phyloP scores from a whole-genome alignment of 106 monocot species.

The Dendrobium huoshanense region DNA sequence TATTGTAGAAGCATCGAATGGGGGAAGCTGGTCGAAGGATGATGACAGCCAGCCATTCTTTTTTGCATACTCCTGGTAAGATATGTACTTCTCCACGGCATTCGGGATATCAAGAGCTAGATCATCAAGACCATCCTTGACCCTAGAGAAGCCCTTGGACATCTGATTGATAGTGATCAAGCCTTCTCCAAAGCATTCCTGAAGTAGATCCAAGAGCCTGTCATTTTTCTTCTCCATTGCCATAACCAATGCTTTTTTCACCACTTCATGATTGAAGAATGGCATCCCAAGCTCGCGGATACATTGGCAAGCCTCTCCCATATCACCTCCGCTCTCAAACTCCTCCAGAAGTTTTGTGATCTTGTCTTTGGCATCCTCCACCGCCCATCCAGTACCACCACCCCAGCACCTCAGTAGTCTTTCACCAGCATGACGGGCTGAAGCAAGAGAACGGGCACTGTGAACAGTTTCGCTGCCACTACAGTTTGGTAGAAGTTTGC shows the following conservation, averaged over 20 bases:
- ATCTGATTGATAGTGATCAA: constrained; percentile 91
- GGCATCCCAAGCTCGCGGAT: constrained; percentile 92
- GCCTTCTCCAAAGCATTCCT: constrained; percentile 83
- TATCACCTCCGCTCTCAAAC: constrained; percentile 74
- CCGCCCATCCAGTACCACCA: constrained; percentile 76
- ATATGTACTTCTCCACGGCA: constrained; percentile 56
- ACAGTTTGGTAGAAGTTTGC: constrained; percentile 50
- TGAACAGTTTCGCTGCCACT: constrained; percentile 71
- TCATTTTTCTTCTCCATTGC: constrained; percentile 97
- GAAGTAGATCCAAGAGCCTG: constrained; percentile 55
- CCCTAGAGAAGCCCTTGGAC: constrained; percentile 86
- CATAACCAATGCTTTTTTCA: constrained; percentile 87
- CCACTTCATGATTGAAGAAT: constrained; percentile 91
- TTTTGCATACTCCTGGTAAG: constrained; percentile 53
- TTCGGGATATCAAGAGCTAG: constrained; percentile 88
- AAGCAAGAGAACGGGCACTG: constrained; percentile 65
- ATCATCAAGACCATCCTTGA: constrained; percentile 78
- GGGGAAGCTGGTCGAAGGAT: constrained; percentile 12
- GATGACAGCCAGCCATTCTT: constrained; percentile 55
- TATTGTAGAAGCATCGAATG: too few species aligned
- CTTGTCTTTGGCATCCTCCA: constrained; percentile 98
- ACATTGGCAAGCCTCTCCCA: constrained; percentile 84
- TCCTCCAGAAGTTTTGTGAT: constrained; percentile 87
- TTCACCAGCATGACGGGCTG: constrained; percentile 88
- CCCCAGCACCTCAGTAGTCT: constrained; percentile 94